These are phyloP conservation scores for Lactifluus piperatus DNA, from an alignment of 768 basidiomycete species.

Conservation along the genomic window DNA sequence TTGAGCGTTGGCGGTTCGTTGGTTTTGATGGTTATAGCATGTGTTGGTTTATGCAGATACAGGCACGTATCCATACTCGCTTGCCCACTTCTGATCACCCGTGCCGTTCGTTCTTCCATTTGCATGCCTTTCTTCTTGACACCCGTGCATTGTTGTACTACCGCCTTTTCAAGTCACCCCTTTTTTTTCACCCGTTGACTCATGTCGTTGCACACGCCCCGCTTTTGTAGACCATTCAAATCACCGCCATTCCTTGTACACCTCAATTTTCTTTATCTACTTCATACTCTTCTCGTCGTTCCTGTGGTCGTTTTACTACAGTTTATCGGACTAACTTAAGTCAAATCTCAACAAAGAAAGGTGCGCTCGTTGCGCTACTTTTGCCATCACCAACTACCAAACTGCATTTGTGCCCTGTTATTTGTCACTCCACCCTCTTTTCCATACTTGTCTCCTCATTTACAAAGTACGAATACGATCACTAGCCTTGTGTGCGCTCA, in stretches of 20 bases:
- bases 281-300: not conserved
- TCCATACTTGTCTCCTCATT: not conserved
- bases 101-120: not conserved
- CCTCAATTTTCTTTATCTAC: not conserved
- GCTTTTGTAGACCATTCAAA: not conserved
- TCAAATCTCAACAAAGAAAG: not conserved
- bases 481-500: conserved; percentile 1
- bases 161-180: not conserved
- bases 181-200: not conserved
- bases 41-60: not conserved
- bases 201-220: not conserved
- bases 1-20: not conserved
- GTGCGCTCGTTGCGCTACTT: not conserved
- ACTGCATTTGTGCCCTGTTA: not conserved
- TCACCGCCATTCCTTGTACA: conserved; percentile 11
- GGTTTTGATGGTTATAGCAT: not conserved
- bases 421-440: not conserved
- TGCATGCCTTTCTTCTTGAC: not conserved
- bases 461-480: conserved; percentile 2
- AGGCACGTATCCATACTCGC: too few species aligned
- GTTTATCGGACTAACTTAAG: conserved; percentile 6
- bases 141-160: conserved; percentile 9
- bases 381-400: not conserved
- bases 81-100: not conserved
- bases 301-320: not conserved